A percentile compares a stretch with the other conserved stretches of the same genome.
Conservation (phyloP, 2,329 filamentous ascomycete genomes). For the Penicillium hordei region DNA sequence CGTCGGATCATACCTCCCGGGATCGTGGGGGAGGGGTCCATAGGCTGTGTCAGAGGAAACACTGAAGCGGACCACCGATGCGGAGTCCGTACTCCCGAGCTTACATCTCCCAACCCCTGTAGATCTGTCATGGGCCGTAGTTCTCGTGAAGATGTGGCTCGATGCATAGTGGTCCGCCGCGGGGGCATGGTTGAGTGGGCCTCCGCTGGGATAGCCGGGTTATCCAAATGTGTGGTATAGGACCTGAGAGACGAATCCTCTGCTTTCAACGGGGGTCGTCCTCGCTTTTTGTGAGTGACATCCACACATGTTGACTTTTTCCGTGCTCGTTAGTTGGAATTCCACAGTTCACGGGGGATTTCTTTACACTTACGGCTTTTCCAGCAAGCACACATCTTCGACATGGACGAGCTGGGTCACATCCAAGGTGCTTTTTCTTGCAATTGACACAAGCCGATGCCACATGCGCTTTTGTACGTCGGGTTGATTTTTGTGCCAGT, state of each 20-base stretch:
- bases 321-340: not conserved
- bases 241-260: constrained; percentile 41
- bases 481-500: constrained; percentile 40
- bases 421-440: constrained; percentile 50
- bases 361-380: constrained; percentile 43
- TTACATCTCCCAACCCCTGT: constrained; percentile 27
- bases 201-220: constrained; percentile 26
- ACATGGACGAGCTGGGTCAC: constrained; percentile 48
- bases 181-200: constrained; percentile 23
- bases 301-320: constrained; percentile 44
- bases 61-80: constrained; percentile 36
- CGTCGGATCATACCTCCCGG: constrained; percentile 28
- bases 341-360: not conserved
- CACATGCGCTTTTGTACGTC: constrained; percentile 50
- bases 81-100: constrained; percentile 20
- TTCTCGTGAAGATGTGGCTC: constrained; percentile 40
- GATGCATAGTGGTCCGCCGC: constrained; percentile 31
- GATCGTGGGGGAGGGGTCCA: constrained; percentile 30
- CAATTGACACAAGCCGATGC: constrained; percentile 51
- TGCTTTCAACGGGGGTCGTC: constrained; percentile 45
- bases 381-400: constrained; percentile 47
- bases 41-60: constrained; percentile 29
- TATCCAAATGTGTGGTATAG: constrained; percentile 33
- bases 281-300: constrained; percentile 50
- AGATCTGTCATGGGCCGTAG: constrained; percentile 41